Evolutionary conservation across 257 asterid genomes (phyloP), one percentile per base, ranked within the genome.

Genomic region (Eustoma russellianum): DNA sequence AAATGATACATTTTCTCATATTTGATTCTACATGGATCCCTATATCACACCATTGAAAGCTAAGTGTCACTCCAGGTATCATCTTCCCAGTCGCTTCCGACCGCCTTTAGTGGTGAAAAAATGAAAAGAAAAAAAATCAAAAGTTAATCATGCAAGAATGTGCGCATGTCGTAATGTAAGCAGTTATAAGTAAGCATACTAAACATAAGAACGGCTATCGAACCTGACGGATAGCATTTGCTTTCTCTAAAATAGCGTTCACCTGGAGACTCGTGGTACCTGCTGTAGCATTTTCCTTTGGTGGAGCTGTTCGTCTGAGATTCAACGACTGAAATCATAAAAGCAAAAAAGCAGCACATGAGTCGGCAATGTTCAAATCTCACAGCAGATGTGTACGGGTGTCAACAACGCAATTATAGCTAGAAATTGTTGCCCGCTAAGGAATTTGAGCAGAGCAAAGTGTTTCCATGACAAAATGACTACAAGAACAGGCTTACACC

Each of bases 221-320:
- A 24, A 79, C 98, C 97, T 88, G 90, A 58, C 99, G 95, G 60
- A 92, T 83, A 13, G 96, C 95, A 43, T 73, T 79, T 28, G 99
- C 99, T 78, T 83, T 92, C 75, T 78, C 77, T 57, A 92, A 70
- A 71, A 92, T 81, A 38, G 90, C 95, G 66, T 77, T 78, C 67
- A 90, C 96, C 78, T 76, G 80, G 68, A 70, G 69, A 60, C 66
- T 76, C 59, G 90, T 56, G 34, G 64, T 75, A 13, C 61, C 86
- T 45, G 77, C 50, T 59, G 79, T 69, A 33, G 48, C 66, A 38
- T 67, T 61, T 68, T 81, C 60, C 73, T 77, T 85, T 66, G 83
- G 63, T 48, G 76, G 59, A 47, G 60, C 74, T 4, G 86, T 85
- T 61, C 85, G 91, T 67, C 94, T 75, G 63, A 92, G 93, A 66